Evolutionary conservation across 2,329 filamentous ascomycete species (phyloP).

Genomic region (Alternaria rosae): DNA sequence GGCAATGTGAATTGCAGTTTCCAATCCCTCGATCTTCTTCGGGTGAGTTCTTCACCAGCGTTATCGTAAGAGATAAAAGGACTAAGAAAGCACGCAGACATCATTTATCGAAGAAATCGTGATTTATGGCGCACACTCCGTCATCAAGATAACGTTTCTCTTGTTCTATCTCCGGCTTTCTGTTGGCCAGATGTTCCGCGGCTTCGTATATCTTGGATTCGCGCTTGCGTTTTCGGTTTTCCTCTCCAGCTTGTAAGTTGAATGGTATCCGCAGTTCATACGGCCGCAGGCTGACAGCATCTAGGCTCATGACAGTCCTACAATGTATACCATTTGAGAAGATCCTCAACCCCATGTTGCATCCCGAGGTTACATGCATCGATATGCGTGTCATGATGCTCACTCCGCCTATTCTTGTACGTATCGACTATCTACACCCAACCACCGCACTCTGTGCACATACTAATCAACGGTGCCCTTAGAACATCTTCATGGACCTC

Average conservation of each 20-base stretch:
- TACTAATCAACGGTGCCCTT: background rate
- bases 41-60: background rate
- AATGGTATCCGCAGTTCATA: background rate
- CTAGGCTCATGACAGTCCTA: slow-evolving; percentile 1
- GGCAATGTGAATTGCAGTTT: background rate
- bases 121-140: slow-evolving; percentile 6
- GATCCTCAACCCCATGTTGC: slow-evolving; percentile 1
- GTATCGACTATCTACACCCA: background rate
- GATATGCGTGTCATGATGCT: background rate
- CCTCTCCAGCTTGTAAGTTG: background rate
- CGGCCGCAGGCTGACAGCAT: background rate
- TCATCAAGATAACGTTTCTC: slow-evolving; percentile 9
- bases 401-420: slow-evolving; percentile 3
- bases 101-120: slow-evolving; percentile 5
- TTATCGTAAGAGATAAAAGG: background rate
- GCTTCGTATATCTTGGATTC: slow-evolving; percentile 1
- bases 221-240: background rate
- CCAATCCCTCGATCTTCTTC: background rate
- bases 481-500: slow-evolving; percentile 11
- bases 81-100: background rate
- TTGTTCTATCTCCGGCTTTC: slow-evolving; percentile 8
- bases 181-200: background rate
- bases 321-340: slow-evolving; percentile 9
- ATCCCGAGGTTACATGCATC: slow-evolving; percentile 5
- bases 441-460: background rate